Evolutionary conservation across 164 flowering plant species (phyloP).

Genomic region (Annona cherimola): DNA sequence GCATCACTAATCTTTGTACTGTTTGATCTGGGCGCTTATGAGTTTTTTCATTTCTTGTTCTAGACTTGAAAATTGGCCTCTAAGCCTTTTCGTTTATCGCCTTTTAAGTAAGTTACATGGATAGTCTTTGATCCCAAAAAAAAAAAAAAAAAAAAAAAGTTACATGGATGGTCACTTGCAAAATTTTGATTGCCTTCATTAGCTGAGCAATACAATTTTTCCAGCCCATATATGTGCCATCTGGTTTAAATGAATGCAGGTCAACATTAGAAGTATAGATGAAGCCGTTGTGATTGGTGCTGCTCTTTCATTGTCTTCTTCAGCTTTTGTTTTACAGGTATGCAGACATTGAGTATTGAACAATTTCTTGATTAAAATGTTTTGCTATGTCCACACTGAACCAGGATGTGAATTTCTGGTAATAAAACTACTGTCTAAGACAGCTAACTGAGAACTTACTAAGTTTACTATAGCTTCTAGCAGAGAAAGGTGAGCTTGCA

Average conservation of each 20-base stretch:
- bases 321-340: conserved; percentile 99
- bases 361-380: not conserved
- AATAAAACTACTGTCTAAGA: conserved; percentile 6
- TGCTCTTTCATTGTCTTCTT: conserved; percentile 96
- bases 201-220: no score
- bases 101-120: no score
- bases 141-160: no score
- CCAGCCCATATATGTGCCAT: not conserved
- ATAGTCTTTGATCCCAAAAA: no score
- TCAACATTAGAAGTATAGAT: conserved; percentile 91
- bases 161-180: no score
- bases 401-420: not conserved
- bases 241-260: conserved; percentile 41
- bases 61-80: no score
- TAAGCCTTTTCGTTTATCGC: no score
- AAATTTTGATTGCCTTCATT: no score
- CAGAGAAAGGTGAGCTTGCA: conserved; percentile 97
- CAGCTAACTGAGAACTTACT: conserved; percentile 28
- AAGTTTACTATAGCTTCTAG: conserved; percentile 72
- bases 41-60: no score
- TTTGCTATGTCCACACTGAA: not conserved
- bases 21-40: no score
- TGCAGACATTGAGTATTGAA: not conserved
- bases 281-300: conserved; percentile 98
- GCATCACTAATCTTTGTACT: no score